Conservation (phyloP, 352 stramenopile genomes). For the Pythium graminicola region DNA sequence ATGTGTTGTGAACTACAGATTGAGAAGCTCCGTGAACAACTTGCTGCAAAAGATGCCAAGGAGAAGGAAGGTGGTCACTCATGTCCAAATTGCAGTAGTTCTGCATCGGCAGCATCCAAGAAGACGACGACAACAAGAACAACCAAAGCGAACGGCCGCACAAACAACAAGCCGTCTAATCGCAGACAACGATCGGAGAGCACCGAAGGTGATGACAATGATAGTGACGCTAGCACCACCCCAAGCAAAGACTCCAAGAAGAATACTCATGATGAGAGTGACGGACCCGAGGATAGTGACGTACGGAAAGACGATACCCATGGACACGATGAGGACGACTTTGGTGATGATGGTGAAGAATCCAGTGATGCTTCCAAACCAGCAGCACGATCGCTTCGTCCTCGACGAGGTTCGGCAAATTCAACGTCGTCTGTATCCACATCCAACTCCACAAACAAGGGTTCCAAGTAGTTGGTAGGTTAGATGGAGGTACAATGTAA, state of each 20-base stretch:
- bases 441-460: constrained; percentile 15
- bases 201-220: constrained; percentile 22
- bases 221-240: constrained; percentile 7
- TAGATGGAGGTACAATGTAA: constrained; percentile 4
- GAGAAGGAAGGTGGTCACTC: constrained; percentile 16
- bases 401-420: constrained; percentile 34
- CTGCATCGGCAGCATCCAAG: neutral
- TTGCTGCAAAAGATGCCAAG: constrained; percentile 10
- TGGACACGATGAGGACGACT: constrained; percentile 28
- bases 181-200: constrained; percentile 22
- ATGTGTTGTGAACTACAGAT: constrained; percentile 24
- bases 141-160: constrained; percentile 14
- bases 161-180: constrained; percentile 7
- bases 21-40: constrained; percentile 53
- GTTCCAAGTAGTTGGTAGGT: constrained; percentile 31
- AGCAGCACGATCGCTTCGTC: constrained; percentile 47
- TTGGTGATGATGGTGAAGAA: constrained; percentile 31
- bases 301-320: constrained; percentile 22
- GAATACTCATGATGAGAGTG: constrained; percentile 23
- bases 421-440: constrained; percentile 9
- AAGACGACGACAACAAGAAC: neutral
- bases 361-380: constrained; percentile 41
- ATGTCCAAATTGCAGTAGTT: constrained; percentile 34
- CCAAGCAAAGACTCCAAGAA: constrained; percentile 7
- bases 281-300: constrained; percentile 22